These are phyloP conservation scores for Vaccinium corymbosum DNA, from an alignment of 148 eudicot species.

Conservation along the genomic window DNA sequence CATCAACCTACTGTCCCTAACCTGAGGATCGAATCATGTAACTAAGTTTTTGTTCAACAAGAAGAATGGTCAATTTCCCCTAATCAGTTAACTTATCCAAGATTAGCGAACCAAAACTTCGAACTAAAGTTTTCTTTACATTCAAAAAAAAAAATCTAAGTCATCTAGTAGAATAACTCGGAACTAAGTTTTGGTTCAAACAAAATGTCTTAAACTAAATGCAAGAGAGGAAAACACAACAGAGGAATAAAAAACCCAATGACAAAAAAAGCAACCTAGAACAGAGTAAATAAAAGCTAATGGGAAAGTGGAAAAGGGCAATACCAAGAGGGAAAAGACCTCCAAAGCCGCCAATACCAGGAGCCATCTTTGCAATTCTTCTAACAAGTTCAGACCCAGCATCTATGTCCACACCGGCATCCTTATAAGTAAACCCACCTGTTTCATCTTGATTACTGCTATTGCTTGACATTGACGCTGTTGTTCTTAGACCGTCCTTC, in stretches of 20 bases:
- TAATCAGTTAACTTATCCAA: background rate
- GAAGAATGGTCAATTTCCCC: background rate
- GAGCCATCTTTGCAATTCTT: constrained; percentile 84
- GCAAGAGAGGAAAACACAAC: background rate
- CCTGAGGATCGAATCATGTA: background rate
- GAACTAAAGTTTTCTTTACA: background rate
- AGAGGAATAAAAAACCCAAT: background rate
- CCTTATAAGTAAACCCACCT: constrained; percentile 69
- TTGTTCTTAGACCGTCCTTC: constrained; percentile 9
- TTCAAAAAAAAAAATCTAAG: background rate
- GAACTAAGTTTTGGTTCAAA: background rate
- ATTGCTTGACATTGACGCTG: constrained; percentile 16
- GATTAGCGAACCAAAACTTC: background rate
- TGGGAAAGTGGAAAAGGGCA: background rate
- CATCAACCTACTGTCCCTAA: background rate
- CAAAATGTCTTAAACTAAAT: background rate
- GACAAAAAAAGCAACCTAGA: background rate
- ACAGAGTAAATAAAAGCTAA: background rate
- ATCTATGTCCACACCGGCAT: constrained; percentile 93
- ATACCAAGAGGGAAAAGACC: constrained; percentile 82
- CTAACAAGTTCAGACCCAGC: constrained; percentile 88
- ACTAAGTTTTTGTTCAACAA: background rate
- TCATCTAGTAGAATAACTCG: background rate
- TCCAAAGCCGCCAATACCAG: constrained; percentile 93
- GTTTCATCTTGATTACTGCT: constrained; percentile 4